Conservation (phyloP, 495 filamentous ascomycete species). For the Polyplosphaeria fusca region DNA sequence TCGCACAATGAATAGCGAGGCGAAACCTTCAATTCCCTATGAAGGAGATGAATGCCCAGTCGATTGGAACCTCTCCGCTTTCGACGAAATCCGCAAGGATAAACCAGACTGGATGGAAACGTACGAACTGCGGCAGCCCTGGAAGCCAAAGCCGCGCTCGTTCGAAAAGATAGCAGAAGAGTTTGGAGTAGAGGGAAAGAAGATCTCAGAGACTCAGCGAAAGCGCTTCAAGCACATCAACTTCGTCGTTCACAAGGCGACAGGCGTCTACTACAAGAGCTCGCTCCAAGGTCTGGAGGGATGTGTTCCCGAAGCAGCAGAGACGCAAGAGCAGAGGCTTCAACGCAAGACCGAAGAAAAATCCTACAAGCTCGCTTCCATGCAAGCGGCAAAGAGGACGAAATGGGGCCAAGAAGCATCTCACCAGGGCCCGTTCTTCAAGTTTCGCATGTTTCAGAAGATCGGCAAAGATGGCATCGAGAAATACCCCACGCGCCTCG, state of each 20-base stretch:
- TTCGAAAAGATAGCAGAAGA: neutral
- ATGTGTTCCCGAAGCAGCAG: neutral
- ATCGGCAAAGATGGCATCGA: neutral
- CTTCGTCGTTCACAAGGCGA: neutral
- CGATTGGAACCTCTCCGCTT: neutral
- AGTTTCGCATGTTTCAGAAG: neutral
- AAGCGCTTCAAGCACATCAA: neutral
- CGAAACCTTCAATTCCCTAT: neutral
- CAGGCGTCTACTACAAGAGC: neutral
- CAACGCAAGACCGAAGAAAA: neutral
- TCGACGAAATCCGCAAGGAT: neutral
- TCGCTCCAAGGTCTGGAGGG: neutral
- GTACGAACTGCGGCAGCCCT: neutral
- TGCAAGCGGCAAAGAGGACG: neutral
- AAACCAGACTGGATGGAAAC: neutral
- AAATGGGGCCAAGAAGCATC: neutral
- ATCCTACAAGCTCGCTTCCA: neutral
- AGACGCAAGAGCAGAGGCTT: neutral
- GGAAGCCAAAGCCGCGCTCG: neutral
- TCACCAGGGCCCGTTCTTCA: too few species aligned
- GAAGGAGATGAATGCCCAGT: neutral
- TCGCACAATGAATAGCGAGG: too few species aligned
- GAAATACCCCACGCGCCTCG: neutral
- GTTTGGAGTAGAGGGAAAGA: neutral
- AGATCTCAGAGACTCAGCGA: neutral